Conservation (phyloP, 345 rosid species). For the Aurinia saxatilis region DNA sequence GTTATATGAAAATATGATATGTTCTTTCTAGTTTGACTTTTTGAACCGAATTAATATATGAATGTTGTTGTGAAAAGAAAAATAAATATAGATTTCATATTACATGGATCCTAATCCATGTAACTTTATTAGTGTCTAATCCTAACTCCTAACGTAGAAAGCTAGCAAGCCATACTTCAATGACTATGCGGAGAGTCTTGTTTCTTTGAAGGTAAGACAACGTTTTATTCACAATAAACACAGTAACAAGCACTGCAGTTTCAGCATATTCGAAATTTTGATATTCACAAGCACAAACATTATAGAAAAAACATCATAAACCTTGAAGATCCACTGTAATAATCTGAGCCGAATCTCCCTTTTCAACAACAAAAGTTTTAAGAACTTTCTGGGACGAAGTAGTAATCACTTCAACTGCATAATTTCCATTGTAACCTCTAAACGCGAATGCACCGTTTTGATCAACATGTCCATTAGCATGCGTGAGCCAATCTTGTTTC, state of each 20-base stretch:
- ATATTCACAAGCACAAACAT: not conserved
- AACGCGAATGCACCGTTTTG: slow-evolving; percentile 53
- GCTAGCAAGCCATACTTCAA: too few species aligned
- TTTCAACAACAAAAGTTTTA: slow-evolving; percentile 59
- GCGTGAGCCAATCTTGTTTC: slow-evolving; percentile 62
- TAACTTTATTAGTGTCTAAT: too few species aligned
- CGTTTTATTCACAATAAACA: not conserved
- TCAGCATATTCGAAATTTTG: not conserved
- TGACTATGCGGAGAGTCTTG: too few species aligned
- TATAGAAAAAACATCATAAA: slow-evolving; percentile 6
- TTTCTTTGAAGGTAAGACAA: too few species aligned
- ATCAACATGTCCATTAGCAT: slow-evolving; percentile 45
- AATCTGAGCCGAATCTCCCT: slow-evolving; percentile 39
- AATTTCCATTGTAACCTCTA: slow-evolving; percentile 81
- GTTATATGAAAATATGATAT: too few species aligned
- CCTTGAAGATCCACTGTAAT: slow-evolving; percentile 27
- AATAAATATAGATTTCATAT: too few species aligned
- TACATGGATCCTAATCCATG: too few species aligned
- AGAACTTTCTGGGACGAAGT: slow-evolving; percentile 29
- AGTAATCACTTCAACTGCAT: slow-evolving; percentile 47
- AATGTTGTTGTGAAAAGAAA: too few species aligned
- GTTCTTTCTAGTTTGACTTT: too few species aligned
- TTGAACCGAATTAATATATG: too few species aligned
- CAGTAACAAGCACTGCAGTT: not conserved
- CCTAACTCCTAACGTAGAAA: too few species aligned